Evolutionary conservation across 2,329 filamentous ascomycete genomes (phyloP), one percentile per base, ranked within the genome.

Genomic region (Ophiostoma perfectum): DNA sequence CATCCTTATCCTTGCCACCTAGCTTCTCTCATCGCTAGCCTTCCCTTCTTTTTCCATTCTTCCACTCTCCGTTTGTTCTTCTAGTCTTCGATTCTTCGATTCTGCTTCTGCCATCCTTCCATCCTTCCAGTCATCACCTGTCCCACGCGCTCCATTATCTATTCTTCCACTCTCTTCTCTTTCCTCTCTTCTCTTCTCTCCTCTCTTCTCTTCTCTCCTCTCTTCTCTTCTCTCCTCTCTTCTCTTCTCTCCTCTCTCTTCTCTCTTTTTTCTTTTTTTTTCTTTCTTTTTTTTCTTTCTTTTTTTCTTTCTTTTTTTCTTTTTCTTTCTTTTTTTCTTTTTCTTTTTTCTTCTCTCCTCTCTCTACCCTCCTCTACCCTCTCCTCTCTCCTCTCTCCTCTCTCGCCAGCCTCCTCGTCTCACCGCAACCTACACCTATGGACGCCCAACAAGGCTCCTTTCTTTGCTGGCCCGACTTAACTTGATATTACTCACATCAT

Each of bases 121-220:
- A 44, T 44, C 4, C 42, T 44, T n/a, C n/a, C n/a, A n/a, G n/a
- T n/a, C n/a, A n/a, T n/a, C n/a, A n/a, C n/a, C n/a, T n/a, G n/a
- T n/a, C n/a, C n/a, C n/a, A n/a, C n/a, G n/a, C n/a, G n/a, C n/a
- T n/a, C n/a, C n/a, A n/a, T n/a, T n/a, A n/a, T 44, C 42, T 4
- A 44, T 44, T 11, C 42, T 55, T 55, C 49, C 49, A 27, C 27
- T 8, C n/a, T 27, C n/a, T 44, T 52, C 52, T 27, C 47, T 66
- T 69, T 67, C 69, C 49, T 65, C 67, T 69, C 65, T 14, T 67
- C 52, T 27, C 49, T 47, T 4, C 45, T 18, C 65, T 67, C 55
- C 18, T 14, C 16, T 41, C 41, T 38, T 55, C 38, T n/a, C 11
- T 12, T 67, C 14, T 58, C 47, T 44, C 8, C 41, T 44, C 60